These are phyloP conservation scores for Claviceps pazoutovae DNA, from an alignment of 2,329 filamentous ascomycete species.

Conservation along the genomic window DNA sequence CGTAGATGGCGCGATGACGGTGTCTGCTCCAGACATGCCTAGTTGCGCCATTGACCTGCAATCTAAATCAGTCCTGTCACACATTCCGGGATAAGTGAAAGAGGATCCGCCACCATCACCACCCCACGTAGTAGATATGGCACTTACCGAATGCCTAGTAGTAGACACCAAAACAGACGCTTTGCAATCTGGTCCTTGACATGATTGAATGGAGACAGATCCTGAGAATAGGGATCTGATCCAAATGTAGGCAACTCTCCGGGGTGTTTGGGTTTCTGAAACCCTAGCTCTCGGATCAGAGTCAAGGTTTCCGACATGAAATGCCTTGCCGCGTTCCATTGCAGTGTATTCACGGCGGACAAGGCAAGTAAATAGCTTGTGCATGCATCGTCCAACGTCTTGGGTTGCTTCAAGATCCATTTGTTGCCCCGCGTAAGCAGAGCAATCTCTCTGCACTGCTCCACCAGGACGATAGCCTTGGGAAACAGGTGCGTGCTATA, in stretches of 20 bases:
- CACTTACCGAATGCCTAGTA: conserved; percentile 53
- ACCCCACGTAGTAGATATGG: background rate
- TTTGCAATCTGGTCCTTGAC: conserved; percentile 61
- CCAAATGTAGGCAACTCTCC: conserved; percentile 26
- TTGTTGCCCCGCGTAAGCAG: conserved; percentile 49
- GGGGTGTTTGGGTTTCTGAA: conserved; percentile 40
- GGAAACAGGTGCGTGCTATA: conserved; percentile 52
- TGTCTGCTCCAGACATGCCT: conserved; percentile 55
- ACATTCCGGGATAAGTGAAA: too few relatives aligned
- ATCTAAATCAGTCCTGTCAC: background rate
- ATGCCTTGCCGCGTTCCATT: conserved; percentile 51
- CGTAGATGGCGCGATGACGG: conserved; percentile 64
- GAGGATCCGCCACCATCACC: too few relatives aligned
- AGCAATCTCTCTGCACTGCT: conserved; percentile 57
- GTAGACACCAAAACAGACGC: conserved; percentile 73
- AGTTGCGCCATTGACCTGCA: conserved; percentile 62
- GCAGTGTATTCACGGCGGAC: conserved; percentile 51
- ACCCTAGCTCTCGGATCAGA: conserved; percentile 53
- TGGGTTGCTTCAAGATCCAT: conserved; percentile 32
- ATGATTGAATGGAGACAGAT: conserved; percentile 44
- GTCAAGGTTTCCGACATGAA: conserved; percentile 62
- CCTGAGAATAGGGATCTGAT: conserved; percentile 23
- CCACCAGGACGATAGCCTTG: conserved; percentile 53
- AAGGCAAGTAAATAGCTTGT: conserved; percentile 66
- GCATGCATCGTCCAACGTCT: conserved; percentile 42